Conservation (phyloP, 1,139 yeast species). For the Pichia inconspicua region DNA sequence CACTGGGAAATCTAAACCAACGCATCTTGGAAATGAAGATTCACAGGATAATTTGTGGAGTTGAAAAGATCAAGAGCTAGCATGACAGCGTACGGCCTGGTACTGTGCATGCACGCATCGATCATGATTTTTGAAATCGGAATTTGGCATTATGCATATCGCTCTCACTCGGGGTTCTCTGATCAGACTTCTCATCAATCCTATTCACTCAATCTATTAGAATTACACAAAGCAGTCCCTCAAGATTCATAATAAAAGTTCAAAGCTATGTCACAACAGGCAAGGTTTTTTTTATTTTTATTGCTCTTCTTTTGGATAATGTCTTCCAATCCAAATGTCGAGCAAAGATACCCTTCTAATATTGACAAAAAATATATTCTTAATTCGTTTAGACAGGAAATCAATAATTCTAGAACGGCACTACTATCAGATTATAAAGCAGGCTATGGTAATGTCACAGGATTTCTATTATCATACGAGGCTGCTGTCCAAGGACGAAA, state of each 20-base stretch:
- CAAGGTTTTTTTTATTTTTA: conserved; percentile 25
- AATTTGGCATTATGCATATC: too few relatives aligned
- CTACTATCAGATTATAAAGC: conserved; percentile 37
- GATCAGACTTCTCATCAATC: too few relatives aligned
- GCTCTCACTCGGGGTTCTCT: too few relatives aligned
- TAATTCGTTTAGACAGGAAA: conserved; percentile 27
- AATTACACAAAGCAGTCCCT: too few relatives aligned
- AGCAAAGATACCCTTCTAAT: conserved; percentile 28
- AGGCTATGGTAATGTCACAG: conserved; percentile 71
- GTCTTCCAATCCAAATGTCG: conserved; percentile 31
- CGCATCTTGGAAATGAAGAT: too few relatives aligned
- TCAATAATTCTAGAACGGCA: conserved; percentile 27
- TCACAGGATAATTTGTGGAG: too few relatives aligned
- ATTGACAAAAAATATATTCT: conserved; percentile 24
- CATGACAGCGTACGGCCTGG: too few relatives aligned
- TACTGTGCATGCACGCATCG: too few relatives aligned
- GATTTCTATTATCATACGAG: conserved; percentile 53
- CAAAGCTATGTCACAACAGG: conserved; percentile 10
- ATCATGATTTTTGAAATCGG: too few relatives aligned
- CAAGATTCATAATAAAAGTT: background rate
- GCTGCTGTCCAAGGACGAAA: conserved; percentile 42
- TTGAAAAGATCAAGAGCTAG: too few relatives aligned
- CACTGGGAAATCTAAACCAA: too few relatives aligned
- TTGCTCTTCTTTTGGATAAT: conserved; percentile 29
- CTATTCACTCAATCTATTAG: too few relatives aligned